Conservation (phyloP, 306 rosid species). For the Mucuna pruriens region DNA sequence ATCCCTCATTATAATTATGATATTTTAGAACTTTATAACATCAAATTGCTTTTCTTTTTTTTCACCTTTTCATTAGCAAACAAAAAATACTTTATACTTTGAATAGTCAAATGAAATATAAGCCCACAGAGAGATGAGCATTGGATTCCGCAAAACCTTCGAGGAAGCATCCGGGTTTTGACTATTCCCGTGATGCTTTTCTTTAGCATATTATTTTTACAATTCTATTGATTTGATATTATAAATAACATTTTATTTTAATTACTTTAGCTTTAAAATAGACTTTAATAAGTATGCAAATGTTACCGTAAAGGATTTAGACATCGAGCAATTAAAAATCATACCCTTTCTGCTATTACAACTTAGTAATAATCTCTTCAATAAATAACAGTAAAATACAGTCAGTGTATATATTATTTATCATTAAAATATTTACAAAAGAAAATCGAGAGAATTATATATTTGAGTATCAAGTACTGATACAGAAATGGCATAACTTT, state of each 20-base stretch:
- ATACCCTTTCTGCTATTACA: too few species aligned
- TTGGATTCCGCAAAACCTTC: background rate
- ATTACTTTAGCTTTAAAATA: background rate
- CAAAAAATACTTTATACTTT: constrained; percentile 2
- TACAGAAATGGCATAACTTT: background rate
- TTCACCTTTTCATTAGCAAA: background rate
- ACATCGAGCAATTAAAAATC: too few species aligned
- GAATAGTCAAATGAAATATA: constrained; percentile 23
- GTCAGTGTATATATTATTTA: too few species aligned
- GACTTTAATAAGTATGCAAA: too few species aligned
- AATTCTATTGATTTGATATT: background rate
- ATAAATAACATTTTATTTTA: background rate
- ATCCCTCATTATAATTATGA: background rate
- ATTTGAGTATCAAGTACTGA: background rate
- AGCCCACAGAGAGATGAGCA: background rate
- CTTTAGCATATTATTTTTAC: background rate
- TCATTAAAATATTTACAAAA: background rate
- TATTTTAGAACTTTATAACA: constrained; percentile 5
- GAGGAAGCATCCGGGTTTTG: background rate
- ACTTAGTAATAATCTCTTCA: too few species aligned
- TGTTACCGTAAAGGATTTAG: too few species aligned
- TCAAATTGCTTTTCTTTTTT: constrained; percentile 9
- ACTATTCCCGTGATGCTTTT: background rate
- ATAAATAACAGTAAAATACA: too few species aligned
- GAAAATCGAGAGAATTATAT: background rate